Percentiles rank a stretch among this genome's conserved stretches.
These are phyloP conservation scores for Tetrapisispora pingtungensis DNA, from an alignment of 805 yeast genomes.

Conservation along the genomic window DNA sequence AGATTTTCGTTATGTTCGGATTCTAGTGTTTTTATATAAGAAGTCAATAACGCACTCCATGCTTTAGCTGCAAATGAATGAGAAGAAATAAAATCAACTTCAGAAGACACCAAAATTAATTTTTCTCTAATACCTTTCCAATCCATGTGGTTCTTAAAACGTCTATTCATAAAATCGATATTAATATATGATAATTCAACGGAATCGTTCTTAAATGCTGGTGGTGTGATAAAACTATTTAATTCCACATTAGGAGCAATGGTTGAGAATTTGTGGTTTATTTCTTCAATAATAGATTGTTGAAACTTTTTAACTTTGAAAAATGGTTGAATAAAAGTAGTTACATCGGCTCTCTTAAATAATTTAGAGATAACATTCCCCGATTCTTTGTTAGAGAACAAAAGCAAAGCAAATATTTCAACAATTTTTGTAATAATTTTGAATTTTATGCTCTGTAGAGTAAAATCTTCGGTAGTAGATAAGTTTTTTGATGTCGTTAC, in stretches of 20 bases:
- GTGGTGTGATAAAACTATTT: constrained; percentile 42
- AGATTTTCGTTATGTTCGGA: constrained; percentile 29
- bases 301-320: constrained; percentile 40
- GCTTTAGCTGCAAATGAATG: constrained; percentile 65
- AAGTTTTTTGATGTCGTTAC: constrained; percentile 6
- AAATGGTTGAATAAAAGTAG: constrained; percentile 26
- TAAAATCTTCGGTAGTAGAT: constrained; percentile 14
- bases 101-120: constrained; percentile 49
- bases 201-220: constrained; percentile 37
- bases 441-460: constrained; percentile 42
- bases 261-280: constrained; percentile 37
- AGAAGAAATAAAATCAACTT: constrained; percentile 52
- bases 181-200: constrained; percentile 50
- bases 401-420: constrained; percentile 63
- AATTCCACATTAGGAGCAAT: constrained; percentile 41
- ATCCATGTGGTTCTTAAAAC: constrained; percentile 36
- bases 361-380: constrained; percentile 35
- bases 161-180: constrained; percentile 49
- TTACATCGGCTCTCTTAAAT: constrained; percentile 32
- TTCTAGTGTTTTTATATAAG: constrained; percentile 41
- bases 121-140: constrained; percentile 44
- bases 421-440: constrained; percentile 57
- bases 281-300: constrained; percentile 35
- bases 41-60: constrained; percentile 67
- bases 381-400: constrained; percentile 42